These are phyloP conservation scores for Panus rudis DNA, from an alignment of 768 basidiomycete species.

Conservation along the genomic window DNA sequence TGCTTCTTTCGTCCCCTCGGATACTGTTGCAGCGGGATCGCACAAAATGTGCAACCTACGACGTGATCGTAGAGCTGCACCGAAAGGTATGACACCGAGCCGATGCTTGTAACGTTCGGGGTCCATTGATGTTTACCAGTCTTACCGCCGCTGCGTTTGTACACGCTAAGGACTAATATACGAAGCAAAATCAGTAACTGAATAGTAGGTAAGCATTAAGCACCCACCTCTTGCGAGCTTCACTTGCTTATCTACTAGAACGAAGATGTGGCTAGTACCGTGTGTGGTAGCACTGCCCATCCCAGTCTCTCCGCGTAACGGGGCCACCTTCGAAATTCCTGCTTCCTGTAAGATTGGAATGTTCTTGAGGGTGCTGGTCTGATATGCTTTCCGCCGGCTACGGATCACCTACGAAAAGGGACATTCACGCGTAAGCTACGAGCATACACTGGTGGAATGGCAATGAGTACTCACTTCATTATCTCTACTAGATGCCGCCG, in stretches of 20 bases:
- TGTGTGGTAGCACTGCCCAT: not conserved
- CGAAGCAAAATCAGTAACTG: not conserved
- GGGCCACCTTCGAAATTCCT: not conserved
- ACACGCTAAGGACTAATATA: not conserved
- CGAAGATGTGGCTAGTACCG: not conserved
- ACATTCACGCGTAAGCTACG: too few relatives aligned
- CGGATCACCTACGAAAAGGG: too few relatives aligned
- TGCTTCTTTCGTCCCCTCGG: too few relatives aligned
- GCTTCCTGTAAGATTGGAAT: conserved; percentile 1
- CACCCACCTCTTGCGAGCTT: not conserved
- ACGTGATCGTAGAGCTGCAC: not conserved
- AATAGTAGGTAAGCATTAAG: not conserved
- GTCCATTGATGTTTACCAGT: not conserved
- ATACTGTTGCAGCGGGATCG: too few relatives aligned
- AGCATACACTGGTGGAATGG: too few relatives aligned
- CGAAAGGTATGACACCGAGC: conserved; percentile 1
- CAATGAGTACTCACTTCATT: not conserved
- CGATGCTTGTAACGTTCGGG: not conserved
- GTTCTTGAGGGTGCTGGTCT: too few relatives aligned
- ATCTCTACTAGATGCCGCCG: not conserved
- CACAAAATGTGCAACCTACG: not conserved
- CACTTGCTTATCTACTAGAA: not conserved
- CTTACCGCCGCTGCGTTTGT: conserved; percentile 3
- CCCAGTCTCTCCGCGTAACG: not conserved
- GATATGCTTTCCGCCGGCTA: too few relatives aligned